Conservation (phyloP, 2,329 filamentous ascomycete genomes). For the Trichoderma cornu-damae region DNA sequence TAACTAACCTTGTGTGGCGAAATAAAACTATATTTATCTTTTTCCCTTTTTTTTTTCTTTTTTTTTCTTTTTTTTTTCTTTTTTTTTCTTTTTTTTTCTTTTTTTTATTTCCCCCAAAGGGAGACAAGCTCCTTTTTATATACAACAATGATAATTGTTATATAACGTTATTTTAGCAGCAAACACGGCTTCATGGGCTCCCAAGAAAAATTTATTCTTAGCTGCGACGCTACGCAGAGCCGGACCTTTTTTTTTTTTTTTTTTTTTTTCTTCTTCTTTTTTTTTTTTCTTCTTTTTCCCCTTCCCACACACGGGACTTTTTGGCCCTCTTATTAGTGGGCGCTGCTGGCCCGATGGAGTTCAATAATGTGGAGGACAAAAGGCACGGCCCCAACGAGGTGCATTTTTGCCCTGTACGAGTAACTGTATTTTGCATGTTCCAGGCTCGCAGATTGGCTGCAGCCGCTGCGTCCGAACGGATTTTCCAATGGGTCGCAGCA, state of each 20-base stretch:
- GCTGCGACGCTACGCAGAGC: slow-evolving; percentile 7
- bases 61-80: too few species aligned
- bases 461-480: not conserved
- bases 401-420: slow-evolving; percentile 15
- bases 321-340: slow-evolving; percentile 1
- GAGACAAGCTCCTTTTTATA: too few species aligned
- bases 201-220: not conserved
- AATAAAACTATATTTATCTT: too few species aligned
- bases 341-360: slow-evolving; percentile 13
- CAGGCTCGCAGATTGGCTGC: slow-evolving; percentile 13
- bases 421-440: slow-evolving; percentile 1
- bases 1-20: too few species aligned
- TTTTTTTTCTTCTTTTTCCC: too few species aligned
- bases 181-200: slow-evolving; percentile 11
- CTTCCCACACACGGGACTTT: not conserved
- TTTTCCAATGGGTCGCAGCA: not conserved
- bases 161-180: not conserved
- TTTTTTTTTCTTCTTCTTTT: too few species aligned
- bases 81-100: too few species aligned
- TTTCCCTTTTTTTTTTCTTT: too few species aligned
- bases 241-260: not conserved
- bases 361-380: slow-evolving; percentile 9
- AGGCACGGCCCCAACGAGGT: slow-evolving; percentile 7
- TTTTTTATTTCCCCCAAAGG: too few species aligned
- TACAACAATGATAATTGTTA: too few species aligned